These are phyloP conservation scores for Panicum hallii DNA, from an alignment of 202 grass and related monocot species.

Conservation along the genomic window DNA sequence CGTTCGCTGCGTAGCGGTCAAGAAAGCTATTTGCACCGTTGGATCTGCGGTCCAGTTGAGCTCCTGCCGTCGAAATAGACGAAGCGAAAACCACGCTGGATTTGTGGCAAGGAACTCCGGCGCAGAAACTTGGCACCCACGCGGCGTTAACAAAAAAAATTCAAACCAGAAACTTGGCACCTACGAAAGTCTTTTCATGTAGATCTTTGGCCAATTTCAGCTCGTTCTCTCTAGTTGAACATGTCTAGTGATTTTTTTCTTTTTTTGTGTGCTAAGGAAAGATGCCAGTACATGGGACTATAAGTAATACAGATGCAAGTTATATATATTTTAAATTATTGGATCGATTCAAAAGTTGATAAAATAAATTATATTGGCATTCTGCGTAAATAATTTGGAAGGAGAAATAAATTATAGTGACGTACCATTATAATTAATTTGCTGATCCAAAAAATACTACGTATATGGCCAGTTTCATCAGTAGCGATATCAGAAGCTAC, in stretches of 20 bases:
- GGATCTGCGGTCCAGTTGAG: neutral
- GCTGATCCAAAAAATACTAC: too few species aligned
- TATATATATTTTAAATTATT: too few species aligned
- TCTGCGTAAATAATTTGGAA: too few species aligned
- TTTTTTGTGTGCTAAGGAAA: neutral
- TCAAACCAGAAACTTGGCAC: neutral
- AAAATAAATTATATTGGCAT: too few species aligned
- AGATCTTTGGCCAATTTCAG: neutral
- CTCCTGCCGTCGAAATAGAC: neutral
- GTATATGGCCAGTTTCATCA: neutral
- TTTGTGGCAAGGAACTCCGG: neutral
- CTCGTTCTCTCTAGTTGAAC: neutral
- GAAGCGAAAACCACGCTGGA: neutral
- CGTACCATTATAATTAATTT: too few species aligned
- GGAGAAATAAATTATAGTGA: too few species aligned
- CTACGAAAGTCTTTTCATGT: neutral
- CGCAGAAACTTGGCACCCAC: constrained; percentile 22
- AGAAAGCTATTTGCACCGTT: constrained; percentile 22
- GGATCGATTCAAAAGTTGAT: too few species aligned
- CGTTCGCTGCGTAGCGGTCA: constrained; percentile 1
- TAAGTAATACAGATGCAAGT: too few species aligned
- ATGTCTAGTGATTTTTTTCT: neutral
- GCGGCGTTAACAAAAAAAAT: neutral
- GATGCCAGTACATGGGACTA: neutral
- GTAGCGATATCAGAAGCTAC: neutral